Evolutionary conservation across 345 rosid genomes (phyloP).

Genomic region (Eucalyptus erythrocorys): DNA sequence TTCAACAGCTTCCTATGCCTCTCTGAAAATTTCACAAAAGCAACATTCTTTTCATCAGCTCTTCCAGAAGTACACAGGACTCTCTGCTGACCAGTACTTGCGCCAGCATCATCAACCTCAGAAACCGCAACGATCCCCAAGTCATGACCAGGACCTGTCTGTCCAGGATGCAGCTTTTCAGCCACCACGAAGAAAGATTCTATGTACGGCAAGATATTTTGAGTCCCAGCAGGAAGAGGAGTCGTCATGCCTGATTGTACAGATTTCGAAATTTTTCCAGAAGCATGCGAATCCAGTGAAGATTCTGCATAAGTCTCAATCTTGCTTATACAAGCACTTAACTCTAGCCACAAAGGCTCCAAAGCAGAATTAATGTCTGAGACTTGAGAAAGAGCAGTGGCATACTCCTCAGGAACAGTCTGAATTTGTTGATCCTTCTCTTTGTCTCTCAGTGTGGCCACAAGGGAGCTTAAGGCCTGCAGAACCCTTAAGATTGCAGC

Average conservation of each 20-base stretch:
- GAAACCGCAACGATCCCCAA: slow-evolving; percentile 30
- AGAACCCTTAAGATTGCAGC: slow-evolving; percentile 87
- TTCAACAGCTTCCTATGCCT: slow-evolving; percentile 88
- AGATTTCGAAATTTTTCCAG: slow-evolving; percentile 34
- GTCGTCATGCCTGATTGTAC: slow-evolving; percentile 49
- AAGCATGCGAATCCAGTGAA: slow-evolving; percentile 17
- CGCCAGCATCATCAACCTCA: slow-evolving; percentile 55
- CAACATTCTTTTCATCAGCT: slow-evolving; percentile 69
- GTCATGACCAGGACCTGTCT: slow-evolving; percentile 56
- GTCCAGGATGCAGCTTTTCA: slow-evolving; percentile 82
- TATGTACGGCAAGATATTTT: slow-evolving; percentile 88
- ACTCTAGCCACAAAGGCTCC: slow-evolving; percentile 89
- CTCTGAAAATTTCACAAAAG: slow-evolving; percentile 84
- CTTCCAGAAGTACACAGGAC: slow-evolving; percentile 30
- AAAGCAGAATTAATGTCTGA: slow-evolving; percentile 57
- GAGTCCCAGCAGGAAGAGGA: slow-evolving; percentile 95
- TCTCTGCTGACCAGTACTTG: slow-evolving; percentile 43
- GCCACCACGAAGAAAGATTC: slow-evolving; percentile 89
- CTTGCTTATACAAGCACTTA: slow-evolving; percentile 86
- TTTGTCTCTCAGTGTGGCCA: slow-evolving; percentile 38
- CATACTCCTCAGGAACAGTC: slow-evolving; percentile 36
- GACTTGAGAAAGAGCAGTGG: slow-evolving; percentile 54
- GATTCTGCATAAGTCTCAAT: slow-evolving; percentile 82
- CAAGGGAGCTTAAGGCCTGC: slow-evolving; percentile 82
- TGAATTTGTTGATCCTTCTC: slow-evolving; percentile 42